These are phyloP conservation scores for Podosphaera xanthii DNA, from an alignment of 2,329 filamentous ascomycete genomes.

Conservation along the genomic window DNA sequence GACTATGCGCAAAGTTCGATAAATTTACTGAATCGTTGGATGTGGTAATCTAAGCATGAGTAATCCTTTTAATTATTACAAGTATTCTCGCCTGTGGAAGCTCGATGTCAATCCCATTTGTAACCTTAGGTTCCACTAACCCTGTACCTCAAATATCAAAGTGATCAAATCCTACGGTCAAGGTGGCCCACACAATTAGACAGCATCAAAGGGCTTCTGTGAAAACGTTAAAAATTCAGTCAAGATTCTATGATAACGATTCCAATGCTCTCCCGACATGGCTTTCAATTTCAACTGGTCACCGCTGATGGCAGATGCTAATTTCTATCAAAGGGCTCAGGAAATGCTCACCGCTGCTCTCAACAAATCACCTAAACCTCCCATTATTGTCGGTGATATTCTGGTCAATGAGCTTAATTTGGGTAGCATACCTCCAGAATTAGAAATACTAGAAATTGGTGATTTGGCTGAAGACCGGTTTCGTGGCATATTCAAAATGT, in stretches of 20 bases:
- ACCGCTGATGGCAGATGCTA: conserved; percentile 84
- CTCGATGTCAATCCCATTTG: no score
- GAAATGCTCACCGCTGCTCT: conserved; percentile 85
- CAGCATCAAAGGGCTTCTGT: no score
- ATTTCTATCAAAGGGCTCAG: conserved; percentile 72
- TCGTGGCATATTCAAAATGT: conserved; percentile 98
- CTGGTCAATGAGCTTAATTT: conserved; percentile 94
- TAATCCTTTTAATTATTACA: no score
- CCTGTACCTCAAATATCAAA: no score
- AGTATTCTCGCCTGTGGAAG: no score
- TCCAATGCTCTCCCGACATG: conserved; percentile 31
- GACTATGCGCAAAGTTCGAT: no score
- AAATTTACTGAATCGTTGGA: no score
- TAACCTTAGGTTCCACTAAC: no score
- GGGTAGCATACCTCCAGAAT: conserved; percentile 75
- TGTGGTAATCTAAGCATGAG: no score
- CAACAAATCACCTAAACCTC: conserved; percentile 94
- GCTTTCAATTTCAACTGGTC: conserved; percentile 99
- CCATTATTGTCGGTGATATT: conserved; percentile 98
- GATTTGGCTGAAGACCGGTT: conserved; percentile 94
- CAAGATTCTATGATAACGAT: not conserved
- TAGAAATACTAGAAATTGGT: conserved; percentile 94
- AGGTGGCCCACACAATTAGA: not conserved
- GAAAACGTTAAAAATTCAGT: no score
- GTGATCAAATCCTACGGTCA: no score